These are phyloP conservation scores for Nitzschia sp. DNA, from an alignment of 108 stramenopile genomes.

Conservation along the genomic window DNA sequence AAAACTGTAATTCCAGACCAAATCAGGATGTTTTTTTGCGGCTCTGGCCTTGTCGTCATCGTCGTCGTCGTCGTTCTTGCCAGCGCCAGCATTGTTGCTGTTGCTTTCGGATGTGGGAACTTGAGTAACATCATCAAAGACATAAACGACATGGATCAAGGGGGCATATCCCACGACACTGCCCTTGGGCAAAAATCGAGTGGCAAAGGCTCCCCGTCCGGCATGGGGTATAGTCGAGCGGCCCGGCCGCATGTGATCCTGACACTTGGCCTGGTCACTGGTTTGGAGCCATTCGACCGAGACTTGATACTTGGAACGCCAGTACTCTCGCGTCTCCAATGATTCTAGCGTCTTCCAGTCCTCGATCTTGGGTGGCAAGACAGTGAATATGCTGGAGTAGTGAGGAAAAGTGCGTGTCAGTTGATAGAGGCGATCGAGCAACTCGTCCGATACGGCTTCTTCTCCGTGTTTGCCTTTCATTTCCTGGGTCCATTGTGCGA, in stretches of 20 bases:
- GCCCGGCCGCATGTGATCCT: conserved; percentile 73
- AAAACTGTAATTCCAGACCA: conserved; percentile 82
- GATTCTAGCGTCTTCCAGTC: neutral
- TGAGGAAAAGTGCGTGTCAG: conserved; percentile 42
- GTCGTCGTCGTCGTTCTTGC: neutral
- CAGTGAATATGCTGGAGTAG: conserved; percentile 14
- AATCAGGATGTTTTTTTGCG: conserved; percentile 55
- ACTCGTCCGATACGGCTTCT: conserved; percentile 17
- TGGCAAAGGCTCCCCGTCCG: conserved; percentile 83
- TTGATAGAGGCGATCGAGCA: conserved; percentile 40
- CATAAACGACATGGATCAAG: conserved; percentile 48
- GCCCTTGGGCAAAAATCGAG: conserved; percentile 66
- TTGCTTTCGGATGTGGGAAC: neutral
- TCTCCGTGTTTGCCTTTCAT: conserved; percentile 8
- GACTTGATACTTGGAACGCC: conserved; percentile 15
- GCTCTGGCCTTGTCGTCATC: conserved; percentile 4
- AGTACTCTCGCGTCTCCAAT: conserved; percentile 18
- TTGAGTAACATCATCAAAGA: conserved; percentile 16
- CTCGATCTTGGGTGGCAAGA: conserved; percentile 29
- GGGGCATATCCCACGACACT: conserved; percentile 81
- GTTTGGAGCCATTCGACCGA: conserved; percentile 64
- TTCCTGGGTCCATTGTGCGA: conserved; percentile 28
- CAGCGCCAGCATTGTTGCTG: no score
- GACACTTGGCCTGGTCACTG: conserved; percentile 73
- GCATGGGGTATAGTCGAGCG: conserved; percentile 71